A percentile compares a stretch with the other conserved stretches of the same genome.
phyloP scores from a whole-genome alignment of 176 grass and related monocot genomes.

The Rhipidocladum racemiflorum region DNA sequence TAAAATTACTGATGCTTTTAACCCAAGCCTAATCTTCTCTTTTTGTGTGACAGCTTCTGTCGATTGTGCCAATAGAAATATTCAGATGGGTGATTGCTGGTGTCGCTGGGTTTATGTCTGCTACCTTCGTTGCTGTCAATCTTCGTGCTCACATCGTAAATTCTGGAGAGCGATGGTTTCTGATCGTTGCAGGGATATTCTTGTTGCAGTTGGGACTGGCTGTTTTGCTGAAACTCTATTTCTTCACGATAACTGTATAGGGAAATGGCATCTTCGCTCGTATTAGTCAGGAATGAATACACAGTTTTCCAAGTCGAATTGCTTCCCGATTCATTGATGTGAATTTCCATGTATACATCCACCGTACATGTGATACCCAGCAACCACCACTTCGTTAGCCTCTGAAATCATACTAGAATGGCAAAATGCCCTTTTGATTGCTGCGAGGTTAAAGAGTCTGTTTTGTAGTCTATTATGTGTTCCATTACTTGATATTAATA shows the following conservation, averaged over 20 bases:
- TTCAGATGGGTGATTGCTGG: conserved; percentile 97
- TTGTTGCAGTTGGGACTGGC: conserved; percentile 86
- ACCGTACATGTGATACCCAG: conserved; percentile 29
- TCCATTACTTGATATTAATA: conserved; percentile 11
- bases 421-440: conserved; percentile 10
- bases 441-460: not conserved
- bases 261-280: conserved; percentile 20
- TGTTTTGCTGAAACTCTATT: conserved; percentile 90
- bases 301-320: conserved; percentile 26
- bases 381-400: not conserved
- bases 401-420: not conserved
- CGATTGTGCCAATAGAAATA: conserved; percentile 92
- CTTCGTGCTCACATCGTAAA: conserved; percentile 84
- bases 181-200: conserved; percentile 93
- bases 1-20: not conserved
- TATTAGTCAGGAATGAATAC: conserved; percentile 40
- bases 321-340: conserved; percentile 40
- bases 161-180: conserved; percentile 83
- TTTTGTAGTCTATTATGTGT: conserved; percentile 4
- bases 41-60: conserved; percentile 60
- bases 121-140: conserved; percentile 92
- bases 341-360: conserved; percentile 47
- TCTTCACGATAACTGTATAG: conserved; percentile 94
- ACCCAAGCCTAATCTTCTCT: conserved; percentile 13
- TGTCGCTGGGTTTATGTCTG: conserved; percentile 89